Percentiles rank a stretch among this genome's conserved stretches.
phyloP scores from a whole-genome alignment of 768 basidiomycete species.

The Clitopilus hobsonii region DNA sequence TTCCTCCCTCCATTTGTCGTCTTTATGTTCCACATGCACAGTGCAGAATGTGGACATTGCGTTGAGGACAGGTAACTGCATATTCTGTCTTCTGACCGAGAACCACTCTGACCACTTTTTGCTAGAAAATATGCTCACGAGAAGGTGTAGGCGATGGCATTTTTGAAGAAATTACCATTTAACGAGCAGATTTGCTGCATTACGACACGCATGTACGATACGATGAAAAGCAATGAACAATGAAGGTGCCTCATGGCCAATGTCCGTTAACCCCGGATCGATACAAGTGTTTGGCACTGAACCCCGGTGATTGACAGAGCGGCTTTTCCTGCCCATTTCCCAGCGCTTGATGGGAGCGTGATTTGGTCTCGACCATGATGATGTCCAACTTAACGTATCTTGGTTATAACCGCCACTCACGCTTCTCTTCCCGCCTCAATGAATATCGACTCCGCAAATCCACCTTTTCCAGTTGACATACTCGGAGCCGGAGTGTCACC shows the following conservation, averaged over 20 bases:
- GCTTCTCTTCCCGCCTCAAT: too few species aligned
- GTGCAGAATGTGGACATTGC: constrained; percentile 10
- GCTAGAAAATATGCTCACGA: not conserved
- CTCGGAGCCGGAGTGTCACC: too few species aligned
- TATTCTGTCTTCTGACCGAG: not conserved
- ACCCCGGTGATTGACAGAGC: too few species aligned
- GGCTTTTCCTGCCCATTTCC: not conserved
- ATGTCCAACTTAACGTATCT: too few species aligned
- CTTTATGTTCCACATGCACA: constrained; percentile 14
- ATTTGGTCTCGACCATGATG: not conserved
- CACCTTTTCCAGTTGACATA: too few species aligned
- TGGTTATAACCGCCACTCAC: too few species aligned
- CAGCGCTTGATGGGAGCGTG: not conserved
- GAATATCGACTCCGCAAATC: too few species aligned
- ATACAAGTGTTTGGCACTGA: too few species aligned
- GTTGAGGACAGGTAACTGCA: constrained; percentile 6
- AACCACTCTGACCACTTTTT: not conserved
- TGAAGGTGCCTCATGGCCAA: too few species aligned
- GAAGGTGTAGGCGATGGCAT: not conserved
- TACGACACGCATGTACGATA: not conserved
- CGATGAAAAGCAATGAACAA: not conserved
- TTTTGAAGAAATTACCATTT: not conserved
- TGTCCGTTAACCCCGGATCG: too few species aligned
- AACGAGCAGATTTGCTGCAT: not conserved
- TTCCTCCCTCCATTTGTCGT: constrained; percentile 11